These are phyloP conservation scores for Triticum timopheevii DNA, from an alignment of 176 grass and related monocot species.

Conservation along the genomic window DNA sequence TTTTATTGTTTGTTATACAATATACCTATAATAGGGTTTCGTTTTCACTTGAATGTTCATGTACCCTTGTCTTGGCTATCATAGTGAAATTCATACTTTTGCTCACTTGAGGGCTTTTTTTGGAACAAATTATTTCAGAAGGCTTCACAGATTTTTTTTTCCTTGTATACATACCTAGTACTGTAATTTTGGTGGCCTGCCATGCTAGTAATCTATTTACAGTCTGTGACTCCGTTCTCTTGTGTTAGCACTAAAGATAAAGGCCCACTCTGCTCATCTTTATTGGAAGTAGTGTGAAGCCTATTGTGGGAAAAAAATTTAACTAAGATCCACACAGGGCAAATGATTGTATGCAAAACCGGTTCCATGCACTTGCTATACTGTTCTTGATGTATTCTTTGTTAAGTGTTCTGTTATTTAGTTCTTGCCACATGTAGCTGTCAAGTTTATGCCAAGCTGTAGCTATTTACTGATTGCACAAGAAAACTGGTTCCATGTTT, in stretches of 20 bases:
- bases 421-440: neutral
- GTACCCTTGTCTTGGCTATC: neutral
- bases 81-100: neutral
- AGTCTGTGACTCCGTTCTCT: neutral
- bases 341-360: neutral
- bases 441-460: conserved; percentile 1
- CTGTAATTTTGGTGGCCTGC: neutral
- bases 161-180: neutral
- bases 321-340: neutral
- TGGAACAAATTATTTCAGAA: neutral
- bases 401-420: neutral
- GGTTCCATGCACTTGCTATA: neutral
- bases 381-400: neutral
- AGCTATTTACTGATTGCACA: neutral
- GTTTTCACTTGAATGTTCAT: neutral
- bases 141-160: neutral
- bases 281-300: neutral
- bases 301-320: neutral
- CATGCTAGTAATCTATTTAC: neutral
- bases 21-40: neutral
- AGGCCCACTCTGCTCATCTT: neutral
- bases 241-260: neutral
- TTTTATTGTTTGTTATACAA: neutral
- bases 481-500: conserved; percentile 7
- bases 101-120: neutral